Conservation (phyloP, 495 filamentous ascomycete species). For the Penicilliopsis zonata region DNA sequence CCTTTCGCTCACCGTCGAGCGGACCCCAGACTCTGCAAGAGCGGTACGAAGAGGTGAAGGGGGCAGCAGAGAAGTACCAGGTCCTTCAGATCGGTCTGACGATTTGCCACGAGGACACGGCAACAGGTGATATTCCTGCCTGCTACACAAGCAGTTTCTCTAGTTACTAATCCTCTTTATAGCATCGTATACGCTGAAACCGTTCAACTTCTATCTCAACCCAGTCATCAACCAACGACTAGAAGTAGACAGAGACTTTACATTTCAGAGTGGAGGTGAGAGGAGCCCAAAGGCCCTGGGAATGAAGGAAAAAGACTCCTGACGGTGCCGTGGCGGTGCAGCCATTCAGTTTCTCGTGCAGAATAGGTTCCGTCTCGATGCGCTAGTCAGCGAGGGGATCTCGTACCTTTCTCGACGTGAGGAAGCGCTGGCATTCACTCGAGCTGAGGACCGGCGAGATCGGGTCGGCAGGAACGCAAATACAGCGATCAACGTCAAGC, state of each 20-base stretch:
- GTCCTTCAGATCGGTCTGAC: conserved; percentile 71
- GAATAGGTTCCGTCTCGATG: conserved; percentile 50
- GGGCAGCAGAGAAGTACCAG: conserved; percentile 56
- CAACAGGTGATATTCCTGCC: conserved; percentile 20
- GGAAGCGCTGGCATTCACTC: conserved; percentile 28
- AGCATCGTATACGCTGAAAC: conserved; percentile 47
- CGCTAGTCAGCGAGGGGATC: conserved; percentile 46
- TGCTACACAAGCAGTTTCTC: conserved; percentile 5
- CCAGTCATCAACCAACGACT: conserved; percentile 38
- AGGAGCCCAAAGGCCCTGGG: not conserved
- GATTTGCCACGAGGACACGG: conserved; percentile 41
- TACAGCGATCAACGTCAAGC: conserved; percentile 36
- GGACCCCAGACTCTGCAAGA: conserved; percentile 41
- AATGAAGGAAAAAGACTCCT: conserved; percentile 2
- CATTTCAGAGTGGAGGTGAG: conserved; percentile 39
- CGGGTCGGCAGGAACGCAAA: conserved; percentile 15
- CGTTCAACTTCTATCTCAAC: conserved; percentile 59
- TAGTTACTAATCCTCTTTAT: conserved; percentile 2
- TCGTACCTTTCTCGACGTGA: conserved; percentile 60
- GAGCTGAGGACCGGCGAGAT: conserved; percentile 13
- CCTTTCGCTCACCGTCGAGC: conserved; percentile 8
- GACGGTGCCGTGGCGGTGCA: conserved; percentile 6
- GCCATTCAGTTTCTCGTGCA: conserved; percentile 52
- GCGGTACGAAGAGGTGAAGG: conserved; percentile 52
- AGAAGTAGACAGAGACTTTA: conserved; percentile 42